phyloP scores from a whole-genome alignment of 1,284 basidiomycete genomes.

The Puccinia polysora region DNA sequence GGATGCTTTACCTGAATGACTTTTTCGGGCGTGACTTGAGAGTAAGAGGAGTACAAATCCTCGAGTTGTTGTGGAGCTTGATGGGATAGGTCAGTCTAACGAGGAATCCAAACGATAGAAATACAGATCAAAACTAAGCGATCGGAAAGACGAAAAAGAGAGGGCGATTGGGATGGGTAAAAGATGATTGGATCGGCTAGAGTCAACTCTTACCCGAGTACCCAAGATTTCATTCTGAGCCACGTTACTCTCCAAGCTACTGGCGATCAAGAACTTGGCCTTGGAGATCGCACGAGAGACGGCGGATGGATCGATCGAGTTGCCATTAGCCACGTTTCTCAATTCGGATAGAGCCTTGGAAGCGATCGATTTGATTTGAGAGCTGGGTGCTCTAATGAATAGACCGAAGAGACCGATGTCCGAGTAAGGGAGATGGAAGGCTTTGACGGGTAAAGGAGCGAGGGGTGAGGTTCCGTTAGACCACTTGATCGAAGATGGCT shows the following conservation, averaged over 20 bases:
- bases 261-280: constrained; percentile 76
- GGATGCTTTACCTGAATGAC: constrained; percentile 49
- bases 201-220: constrained; percentile 64
- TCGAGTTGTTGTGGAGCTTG: constrained; percentile 59
- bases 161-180: constrained; percentile 42
- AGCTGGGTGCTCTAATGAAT: constrained; percentile 61
- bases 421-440: constrained; percentile 77
- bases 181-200: constrained; percentile 45
- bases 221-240: constrained; percentile 64
- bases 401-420: constrained; percentile 81
- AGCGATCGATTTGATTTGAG: constrained; percentile 62
- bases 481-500: constrained; percentile 79
- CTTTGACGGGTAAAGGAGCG: constrained; percentile 61
- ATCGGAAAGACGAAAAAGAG: neutral
- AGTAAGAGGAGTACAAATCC: constrained; percentile 49
- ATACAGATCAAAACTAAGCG: constrained; percentile 59
- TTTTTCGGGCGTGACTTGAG: constrained; percentile 51
- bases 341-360: constrained; percentile 66
- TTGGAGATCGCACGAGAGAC: constrained; percentile 75
- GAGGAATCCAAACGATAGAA: constrained; percentile 57
- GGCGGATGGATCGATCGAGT: constrained; percentile 54
- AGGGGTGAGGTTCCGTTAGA: constrained; percentile 67
- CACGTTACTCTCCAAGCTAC: constrained; percentile 65
- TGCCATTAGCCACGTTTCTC: constrained; percentile 59
- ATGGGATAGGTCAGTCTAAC: constrained; percentile 60